phyloP scores from a whole-genome alignment of 768 basidiomycete species.

The Neoboletus magnificus region DNA sequence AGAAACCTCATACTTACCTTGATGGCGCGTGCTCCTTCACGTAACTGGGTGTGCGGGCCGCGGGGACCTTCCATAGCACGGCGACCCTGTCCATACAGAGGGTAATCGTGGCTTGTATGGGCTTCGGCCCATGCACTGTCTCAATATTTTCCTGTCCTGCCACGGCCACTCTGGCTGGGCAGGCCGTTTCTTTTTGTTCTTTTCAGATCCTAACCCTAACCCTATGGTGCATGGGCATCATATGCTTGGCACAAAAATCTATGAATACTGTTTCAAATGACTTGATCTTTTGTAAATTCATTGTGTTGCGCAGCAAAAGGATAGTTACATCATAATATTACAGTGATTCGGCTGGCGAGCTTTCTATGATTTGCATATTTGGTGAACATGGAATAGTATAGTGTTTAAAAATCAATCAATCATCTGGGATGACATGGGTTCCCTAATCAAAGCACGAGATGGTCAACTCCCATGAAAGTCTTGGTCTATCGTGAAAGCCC shows the following conservation, averaged over 20 bases:
- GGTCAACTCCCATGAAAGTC: not conserved
- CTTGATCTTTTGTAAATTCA: not conserved
- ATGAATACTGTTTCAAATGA: no score
- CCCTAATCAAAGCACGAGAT: conserved; percentile 4
- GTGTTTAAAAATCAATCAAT: conserved; percentile 7
- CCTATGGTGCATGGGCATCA: no score
- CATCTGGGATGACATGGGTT: conserved; percentile 21
- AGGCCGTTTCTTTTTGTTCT: conserved; percentile 40
- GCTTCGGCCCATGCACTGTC: conserved; percentile 76
- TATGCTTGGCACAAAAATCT: no score
- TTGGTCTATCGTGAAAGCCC: not conserved
- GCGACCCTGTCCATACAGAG: conserved; percentile 68
- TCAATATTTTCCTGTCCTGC: conserved; percentile 77
- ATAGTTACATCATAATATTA: not conserved
- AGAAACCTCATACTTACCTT: conserved; percentile 56
- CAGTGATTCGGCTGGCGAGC: not conserved
- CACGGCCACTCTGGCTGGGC: conserved; percentile 53
- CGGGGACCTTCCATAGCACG: conserved; percentile 62
- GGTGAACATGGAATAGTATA: not conserved
- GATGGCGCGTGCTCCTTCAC: conserved; percentile 57
- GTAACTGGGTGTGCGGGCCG: conserved; percentile 52
- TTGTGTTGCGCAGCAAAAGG: not conserved
- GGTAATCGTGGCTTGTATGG: conserved; percentile 57
- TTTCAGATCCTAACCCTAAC: conserved; percentile 44
- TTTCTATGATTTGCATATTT: not conserved